Base-by-base conservation (phyloP, 2,329 filamentous ascomycete genomes). In the Neofusicoccum parvum region DNA sequence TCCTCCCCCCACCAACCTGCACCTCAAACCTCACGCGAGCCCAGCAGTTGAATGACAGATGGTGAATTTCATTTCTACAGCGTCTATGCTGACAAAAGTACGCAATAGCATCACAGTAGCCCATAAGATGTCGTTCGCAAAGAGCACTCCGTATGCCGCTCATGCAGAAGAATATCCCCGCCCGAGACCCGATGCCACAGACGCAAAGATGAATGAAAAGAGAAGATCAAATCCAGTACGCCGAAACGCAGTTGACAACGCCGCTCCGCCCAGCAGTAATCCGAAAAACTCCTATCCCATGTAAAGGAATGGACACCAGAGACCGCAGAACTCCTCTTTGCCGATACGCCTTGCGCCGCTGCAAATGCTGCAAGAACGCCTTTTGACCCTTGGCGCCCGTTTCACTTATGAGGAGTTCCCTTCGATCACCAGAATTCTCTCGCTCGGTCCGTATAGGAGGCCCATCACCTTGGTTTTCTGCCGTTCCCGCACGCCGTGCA, bases 401-500 rank as follows among this genome's bases (percentile, higher is more conserved):
- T 43, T 53, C 36, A 32, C 48, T 53, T 53, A 63, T 43, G 60
- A 63, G 60, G 60, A 63, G 60, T 63, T 63, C 12, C 62, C 62
- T 53, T 64, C 62, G 43, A 64, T 64, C 49, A 64, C 62, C 27
- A 64, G 50, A 20, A 65, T 65, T 23, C 53, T 32, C 23, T 65
- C 63, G n/a, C 63, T 65, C 10, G 63, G 63, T 43, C 63, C 63
- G 34, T 65, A 65, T 5, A 65, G 45, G 32, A 91, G 87, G 80
- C 94, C 89, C 85, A 95, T 88, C 71, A 95, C 82, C 78, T 92
- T 92, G 66, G 87, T 86, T 82, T 94, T 95, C 80, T 97, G 94
- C 70, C 86, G 85, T 69, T 92, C 87, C 46, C 94, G 82, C 43
- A 96, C 88, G 9, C 84, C 86, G 68, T 90, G 89, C 10, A 98